phyloP scores from a whole-genome alignment of 768 basidiomycete genomes.

The Trichaptum fuscoviolaceum region DNA sequence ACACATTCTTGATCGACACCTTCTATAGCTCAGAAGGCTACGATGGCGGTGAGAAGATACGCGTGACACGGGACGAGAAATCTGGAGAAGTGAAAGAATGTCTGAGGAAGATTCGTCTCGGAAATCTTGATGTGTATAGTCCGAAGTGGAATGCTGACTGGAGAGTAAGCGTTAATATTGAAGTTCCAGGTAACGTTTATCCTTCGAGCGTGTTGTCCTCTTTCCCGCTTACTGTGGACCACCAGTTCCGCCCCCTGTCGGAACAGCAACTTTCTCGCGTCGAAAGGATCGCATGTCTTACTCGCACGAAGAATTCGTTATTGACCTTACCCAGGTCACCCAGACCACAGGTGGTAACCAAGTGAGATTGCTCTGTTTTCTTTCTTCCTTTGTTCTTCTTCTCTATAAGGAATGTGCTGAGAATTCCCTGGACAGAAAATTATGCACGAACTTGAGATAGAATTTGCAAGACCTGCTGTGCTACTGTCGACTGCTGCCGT shows the following conservation, averaged over 20 bases:
- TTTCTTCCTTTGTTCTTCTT: slow-evolving; percentile 4
- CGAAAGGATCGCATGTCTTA: slow-evolving; percentile 92
- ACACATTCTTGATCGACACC: slow-evolving; percentile 72
- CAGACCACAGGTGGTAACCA: slow-evolving; percentile 47
- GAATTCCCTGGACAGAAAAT: slow-evolving; percentile 32
- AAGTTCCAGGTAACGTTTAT: slow-evolving; percentile 67
- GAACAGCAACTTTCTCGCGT: slow-evolving; percentile 53
- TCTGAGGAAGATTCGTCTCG: slow-evolving; percentile 77
- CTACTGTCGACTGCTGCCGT: slow-evolving; percentile 68
- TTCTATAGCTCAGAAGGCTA: slow-evolving; percentile 53
- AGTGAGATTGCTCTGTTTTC: slow-evolving; percentile 2
- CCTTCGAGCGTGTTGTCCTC: slow-evolving; percentile 1
- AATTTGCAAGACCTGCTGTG: slow-evolving; percentile 67
- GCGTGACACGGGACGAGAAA: slow-evolving; percentile 81
- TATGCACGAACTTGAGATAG: slow-evolving; percentile 87
- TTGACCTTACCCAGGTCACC: slow-evolving; percentile 93
- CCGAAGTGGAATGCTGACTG: slow-evolving; percentile 85
- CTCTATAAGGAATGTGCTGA: background rate
- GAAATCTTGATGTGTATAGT: slow-evolving; percentile 80
- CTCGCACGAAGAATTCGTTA: slow-evolving; percentile 84
- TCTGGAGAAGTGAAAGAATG: slow-evolving; percentile 60
- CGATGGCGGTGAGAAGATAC: slow-evolving; percentile 55
- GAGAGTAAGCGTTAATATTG: slow-evolving; percentile 89
- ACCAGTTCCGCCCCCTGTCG: slow-evolving; percentile 63
- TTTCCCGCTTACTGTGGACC: background rate